Evolutionary conservation across 371 early-diverging fungal species (phyloP).

Genomic region (Blakeslea trispora): DNA sequence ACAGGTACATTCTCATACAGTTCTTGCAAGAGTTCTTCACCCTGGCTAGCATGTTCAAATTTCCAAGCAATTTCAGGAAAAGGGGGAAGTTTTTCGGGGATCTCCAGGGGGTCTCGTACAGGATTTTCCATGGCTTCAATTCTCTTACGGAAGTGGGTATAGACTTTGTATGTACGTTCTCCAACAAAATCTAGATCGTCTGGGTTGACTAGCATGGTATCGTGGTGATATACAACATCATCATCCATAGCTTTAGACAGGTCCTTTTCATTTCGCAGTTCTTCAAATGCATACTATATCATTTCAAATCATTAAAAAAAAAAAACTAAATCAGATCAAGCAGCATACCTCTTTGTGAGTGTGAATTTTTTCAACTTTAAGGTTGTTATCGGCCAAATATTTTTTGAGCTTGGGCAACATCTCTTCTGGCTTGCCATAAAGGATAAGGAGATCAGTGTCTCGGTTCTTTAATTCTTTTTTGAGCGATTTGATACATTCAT

Average conservation of each 20-base stretch:
- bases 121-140: constrained; percentile 32
- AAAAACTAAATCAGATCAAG: no score
- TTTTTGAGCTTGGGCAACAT: constrained; percentile 17
- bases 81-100: constrained; percentile 18
- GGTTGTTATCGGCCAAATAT: constrained; percentile 12
- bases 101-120: constrained; percentile 14
- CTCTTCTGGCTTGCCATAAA: constrained; percentile 32
- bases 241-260: constrained; percentile 13
- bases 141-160: constrained; percentile 31
- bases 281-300: constrained; percentile 36
- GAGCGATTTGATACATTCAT: constrained; percentile 30
- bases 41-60: constrained; percentile 7
- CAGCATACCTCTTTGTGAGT: constrained; percentile 33
- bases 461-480: constrained; percentile 11
- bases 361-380: constrained; percentile 18
- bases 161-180: constrained; percentile 32
- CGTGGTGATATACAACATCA: constrained; percentile 16
- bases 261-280: constrained; percentile 23
- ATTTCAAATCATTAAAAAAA: neutral
- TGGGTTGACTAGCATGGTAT: constrained; percentile 27
- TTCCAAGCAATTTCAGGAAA: constrained; percentile 14
- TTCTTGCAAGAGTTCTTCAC: neutral
- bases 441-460: constrained; percentile 23
- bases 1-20: constrained; percentile 15
- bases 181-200: constrained; percentile 25